Base-by-base conservation (phyloP, 495 filamentous ascomycete species). In the Xylaria acuta region DNA sequence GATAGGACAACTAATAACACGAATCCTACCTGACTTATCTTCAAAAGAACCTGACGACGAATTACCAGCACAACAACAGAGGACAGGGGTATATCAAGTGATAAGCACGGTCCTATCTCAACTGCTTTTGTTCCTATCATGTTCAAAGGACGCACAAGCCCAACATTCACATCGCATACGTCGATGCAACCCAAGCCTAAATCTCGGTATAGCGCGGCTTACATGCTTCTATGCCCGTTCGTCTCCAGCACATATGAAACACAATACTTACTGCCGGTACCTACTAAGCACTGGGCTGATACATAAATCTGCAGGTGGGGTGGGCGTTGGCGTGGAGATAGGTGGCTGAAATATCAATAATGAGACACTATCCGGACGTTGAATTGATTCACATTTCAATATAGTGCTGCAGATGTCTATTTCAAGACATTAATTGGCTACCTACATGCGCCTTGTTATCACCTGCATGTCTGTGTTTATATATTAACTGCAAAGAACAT, bases 181-280 rank as follows among this genome's bases (percentile, higher is more conserved):
- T 16, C 56, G 14, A 59, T 59, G 56, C 16, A 59, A 59, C 32
- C 54, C 54, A 58, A 58, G 30, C 54, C 54, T 27, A 34, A 58
- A 59, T 36, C 30, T 59, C 27, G 54, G 54, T 36, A 59, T 59
- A n/a, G 56, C 56, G 56, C 51, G 30, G 56, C 56, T 36, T 34
- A 59, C 30, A 38, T 60, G 32, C 56, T 36, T 59, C 22, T 30
- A 6, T 59, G 12, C 5, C 32, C 14, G 27, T 59, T 59, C 56
- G 12, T n/a, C n/a, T n/a, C 56, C 27, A 25, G 34, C 34, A 41
- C 58, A 38, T 2, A 63, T 63, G 59, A 63, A 63, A 63, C 59
- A 63, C 32, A 59, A 20, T 34, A 36, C 6, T 9, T 2, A 45
- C 41, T 59, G 59, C 38, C 38, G 38, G 60, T 16, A 25, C 3